Evolutionary conservation across 2,329 filamentous ascomycete genomes (phyloP).

Genomic region (Clonostachys rhizophaga): DNA sequence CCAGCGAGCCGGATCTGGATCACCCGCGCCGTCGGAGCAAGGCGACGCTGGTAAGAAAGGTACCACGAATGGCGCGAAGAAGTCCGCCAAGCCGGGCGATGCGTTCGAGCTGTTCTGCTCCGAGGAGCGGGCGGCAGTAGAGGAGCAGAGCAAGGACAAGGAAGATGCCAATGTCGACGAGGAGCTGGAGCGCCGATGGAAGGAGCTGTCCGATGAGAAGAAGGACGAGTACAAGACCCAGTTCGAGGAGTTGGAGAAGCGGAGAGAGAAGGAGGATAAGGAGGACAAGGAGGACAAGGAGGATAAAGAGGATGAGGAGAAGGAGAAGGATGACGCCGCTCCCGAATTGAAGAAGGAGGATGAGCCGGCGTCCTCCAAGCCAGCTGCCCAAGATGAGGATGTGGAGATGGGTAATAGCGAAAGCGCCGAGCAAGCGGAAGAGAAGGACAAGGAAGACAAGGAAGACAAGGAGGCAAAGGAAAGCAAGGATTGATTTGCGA

Average conservation of each 20-base stretch:
- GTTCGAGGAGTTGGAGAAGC: constrained; percentile 10
- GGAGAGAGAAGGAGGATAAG: constrained; percentile 7
- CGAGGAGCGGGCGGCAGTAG: constrained; percentile 38
- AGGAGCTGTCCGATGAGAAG: constrained; percentile 41
- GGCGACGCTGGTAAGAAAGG: constrained; percentile 13
- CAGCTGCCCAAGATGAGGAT: constrained; percentile 3
- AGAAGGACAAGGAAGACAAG: not conserved
- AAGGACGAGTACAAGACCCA: constrained; percentile 42
- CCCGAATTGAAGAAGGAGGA: not conserved
- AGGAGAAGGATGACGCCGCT: constrained; percentile 6
- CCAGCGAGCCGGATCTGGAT: constrained; percentile 45
- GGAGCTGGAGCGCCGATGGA: constrained; percentile 50
- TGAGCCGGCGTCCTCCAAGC: not conserved
- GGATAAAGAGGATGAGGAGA: constrained; percentile 16
- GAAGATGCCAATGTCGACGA: constrained; percentile 39
- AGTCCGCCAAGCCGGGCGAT: constrained; percentile 27
- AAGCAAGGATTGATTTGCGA: not conserved
- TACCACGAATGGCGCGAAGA: constrained; percentile 32
- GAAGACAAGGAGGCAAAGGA: not conserved
- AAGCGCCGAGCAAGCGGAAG: not conserved
- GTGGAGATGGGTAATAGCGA: constrained; percentile 6
- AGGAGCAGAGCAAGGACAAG: constrained; percentile 20
- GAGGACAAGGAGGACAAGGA: constrained; percentile 8
- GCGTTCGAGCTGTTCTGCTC: constrained; percentile 53
- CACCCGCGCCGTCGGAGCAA: constrained; percentile 27